These are phyloP conservation scores for Candida neerlandica DNA, from an alignment of 1,139 yeast species.

Conservation along the genomic window DNA sequence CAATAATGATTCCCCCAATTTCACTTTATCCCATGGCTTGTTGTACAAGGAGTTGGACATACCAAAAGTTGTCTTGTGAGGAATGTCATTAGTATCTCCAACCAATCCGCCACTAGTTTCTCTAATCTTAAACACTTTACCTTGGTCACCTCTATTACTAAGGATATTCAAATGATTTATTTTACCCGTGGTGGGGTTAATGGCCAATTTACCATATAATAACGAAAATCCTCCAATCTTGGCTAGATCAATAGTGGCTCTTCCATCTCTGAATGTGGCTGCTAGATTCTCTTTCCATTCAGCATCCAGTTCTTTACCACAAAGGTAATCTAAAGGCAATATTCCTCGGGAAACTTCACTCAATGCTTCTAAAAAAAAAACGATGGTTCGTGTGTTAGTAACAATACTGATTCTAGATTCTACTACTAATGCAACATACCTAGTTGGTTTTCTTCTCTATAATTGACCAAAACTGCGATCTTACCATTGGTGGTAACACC, in stretches of 20 bases:
- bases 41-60: constrained; percentile 64
- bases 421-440: too few relatives aligned
- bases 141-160: constrained; percentile 52
- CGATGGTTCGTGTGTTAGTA: constrained; percentile 17
- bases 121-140: constrained; percentile 29
- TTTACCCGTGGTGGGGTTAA: constrained; percentile 23
- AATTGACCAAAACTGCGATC: constrained; percentile 76
- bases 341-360: constrained; percentile 70
- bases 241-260: constrained; percentile 31
- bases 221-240: constrained; percentile 84
- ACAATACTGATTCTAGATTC: too few relatives aligned
- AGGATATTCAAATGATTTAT: constrained; percentile 48
- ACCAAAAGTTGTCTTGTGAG: constrained; percentile 44
- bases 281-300: constrained; percentile 50
- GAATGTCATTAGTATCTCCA: constrained; percentile 12
- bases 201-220: constrained; percentile 62
- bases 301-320: constrained; percentile 36
- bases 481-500: constrained; percentile 68
- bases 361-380: constrained; percentile 19
- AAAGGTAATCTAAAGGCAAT: constrained; percentile 62
- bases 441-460: constrained; percentile 44
- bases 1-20: constrained; percentile 51
- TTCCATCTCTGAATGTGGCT: constrained; percentile 25
- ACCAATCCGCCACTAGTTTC: constrained; percentile 5
- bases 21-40: constrained; percentile 76